These are phyloP conservation scores for Cryptosporidium ubiquitum DNA, from an alignment of 169 alveolate species.

Conservation along the genomic window DNA sequence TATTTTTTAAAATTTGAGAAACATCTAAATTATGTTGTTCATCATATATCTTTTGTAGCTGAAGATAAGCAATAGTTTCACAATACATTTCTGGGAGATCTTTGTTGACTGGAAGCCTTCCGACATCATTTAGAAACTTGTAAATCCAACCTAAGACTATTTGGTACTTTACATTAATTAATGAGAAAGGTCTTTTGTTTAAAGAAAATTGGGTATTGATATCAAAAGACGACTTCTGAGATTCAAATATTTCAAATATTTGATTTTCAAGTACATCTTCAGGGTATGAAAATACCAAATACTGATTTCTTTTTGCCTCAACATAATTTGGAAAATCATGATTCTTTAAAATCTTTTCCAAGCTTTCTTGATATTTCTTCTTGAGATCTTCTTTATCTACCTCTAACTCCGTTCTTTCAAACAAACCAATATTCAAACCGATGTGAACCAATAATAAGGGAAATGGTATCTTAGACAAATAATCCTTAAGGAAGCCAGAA, in stretches of 20 bases:
- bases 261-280: background rate
- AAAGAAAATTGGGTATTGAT: background rate
- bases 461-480: constrained; percentile 37
- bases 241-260: background rate
- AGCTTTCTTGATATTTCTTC: background rate
- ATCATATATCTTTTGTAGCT: constrained; percentile 28
- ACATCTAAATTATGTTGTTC: constrained; percentile 12
- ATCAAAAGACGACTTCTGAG: background rate
- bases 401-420: background rate
- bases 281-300: constrained; percentile 24
- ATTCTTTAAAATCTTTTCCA: background rate
- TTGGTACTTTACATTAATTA: background rate
- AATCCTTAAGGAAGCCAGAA: background rate
- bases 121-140: background rate
- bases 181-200: background rate
- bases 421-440: background rate
- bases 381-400: background rate
- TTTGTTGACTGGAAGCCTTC: constrained; percentile 23
- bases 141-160: constrained; percentile 5
- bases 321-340: background rate
- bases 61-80: constrained; percentile 1
- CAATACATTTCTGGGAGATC: constrained; percentile 60
- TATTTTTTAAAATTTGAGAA: background rate
- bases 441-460: constrained; percentile 14
- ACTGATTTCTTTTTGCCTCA: constrained; percentile 15